Percentiles rank a stretch among this genome's conserved stretches.
Evolutionary conservation across 164 flowering plant genomes (phyloP).

Genomic region (Liquidambar formosana): DNA sequence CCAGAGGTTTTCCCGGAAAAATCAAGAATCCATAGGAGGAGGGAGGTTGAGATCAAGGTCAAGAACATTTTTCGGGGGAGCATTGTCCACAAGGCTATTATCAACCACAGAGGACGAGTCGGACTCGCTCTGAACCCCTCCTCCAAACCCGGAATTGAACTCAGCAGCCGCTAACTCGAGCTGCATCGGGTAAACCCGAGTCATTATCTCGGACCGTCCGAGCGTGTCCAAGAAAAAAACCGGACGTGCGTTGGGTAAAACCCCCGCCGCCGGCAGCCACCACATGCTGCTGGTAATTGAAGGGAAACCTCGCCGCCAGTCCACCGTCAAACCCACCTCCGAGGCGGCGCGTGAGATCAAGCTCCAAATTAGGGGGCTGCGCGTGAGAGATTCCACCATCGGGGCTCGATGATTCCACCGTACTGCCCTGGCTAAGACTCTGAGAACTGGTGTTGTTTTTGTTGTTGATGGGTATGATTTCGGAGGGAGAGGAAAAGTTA

Average conservation of each 20-base stretch:
- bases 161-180: constrained; percentile 20
- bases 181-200: constrained; percentile 12
- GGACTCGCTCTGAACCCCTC: constrained; percentile 49
- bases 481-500: constrained; percentile 31
- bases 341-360: constrained; percentile 34
- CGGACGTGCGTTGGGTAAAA: constrained; percentile 21
- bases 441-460: not conserved
- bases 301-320: constrained; percentile 10
- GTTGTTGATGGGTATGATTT: not conserved
- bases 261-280: constrained; percentile 6
- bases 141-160: constrained; percentile 11
- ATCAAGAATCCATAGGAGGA: constrained; percentile 34
- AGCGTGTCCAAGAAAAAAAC: constrained; percentile 17
- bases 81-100: no score
- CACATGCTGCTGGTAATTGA: constrained; percentile 19
- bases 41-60: constrained; percentile 59
- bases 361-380: not conserved
- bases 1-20: not conserved
- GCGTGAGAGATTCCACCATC: not conserved
- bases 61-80: constrained; percentile 21
- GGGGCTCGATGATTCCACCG: constrained; percentile 37
- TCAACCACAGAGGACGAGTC: constrained; percentile 58
- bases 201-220: constrained; percentile 10
- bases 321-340: constrained; percentile 7
- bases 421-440: constrained; percentile 45